Evolutionary conservation across 2,329 filamentous ascomycete genomes (phyloP).

Genomic region (Dothideomycetes sp.): DNA sequence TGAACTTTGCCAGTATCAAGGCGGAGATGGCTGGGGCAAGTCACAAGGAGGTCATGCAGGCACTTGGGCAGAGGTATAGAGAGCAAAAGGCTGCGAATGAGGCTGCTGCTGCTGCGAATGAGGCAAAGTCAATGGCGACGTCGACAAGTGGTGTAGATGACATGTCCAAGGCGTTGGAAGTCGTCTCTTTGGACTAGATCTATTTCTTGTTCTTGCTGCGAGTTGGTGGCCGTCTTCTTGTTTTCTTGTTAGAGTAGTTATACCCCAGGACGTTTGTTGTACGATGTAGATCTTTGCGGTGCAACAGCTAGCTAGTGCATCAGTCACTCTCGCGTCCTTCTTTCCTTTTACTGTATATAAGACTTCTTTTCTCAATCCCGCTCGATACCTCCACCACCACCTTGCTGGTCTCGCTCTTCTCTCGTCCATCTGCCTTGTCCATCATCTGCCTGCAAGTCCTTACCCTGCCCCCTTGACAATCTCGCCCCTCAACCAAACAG

Average conservation of each 20-base stretch:
- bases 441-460: not conserved
- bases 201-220: no score
- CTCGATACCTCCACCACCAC: no score
- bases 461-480: not conserved
- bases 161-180: slow-evolving; percentile 11
- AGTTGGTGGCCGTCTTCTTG: slow-evolving; percentile 5
- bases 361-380: no score
- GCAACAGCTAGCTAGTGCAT: no score
- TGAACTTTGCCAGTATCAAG: slow-evolving; percentile 53
- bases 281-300: no score
- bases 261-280: not conserved
- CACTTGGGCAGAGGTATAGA: slow-evolving; percentile 52
- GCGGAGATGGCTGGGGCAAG: slow-evolving; percentile 42
- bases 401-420: not conserved
- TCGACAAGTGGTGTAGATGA: slow-evolving; percentile 11
- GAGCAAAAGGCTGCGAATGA: slow-evolving; percentile 28
- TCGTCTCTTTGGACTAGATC: slow-evolving; percentile 13
- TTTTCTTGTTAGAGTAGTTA: not conserved
- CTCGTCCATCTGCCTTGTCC: not conserved
- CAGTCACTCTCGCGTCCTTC: no score
- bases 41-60: slow-evolving; percentile 59
- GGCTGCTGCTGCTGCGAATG: not conserved
- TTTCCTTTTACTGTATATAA: not conserved
- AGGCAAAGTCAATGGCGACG: no score
- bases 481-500: not conserved